Base-by-base conservation (phyloP, 2,329 filamentous ascomycete species). In the Aspergillus transmontanensis region DNA sequence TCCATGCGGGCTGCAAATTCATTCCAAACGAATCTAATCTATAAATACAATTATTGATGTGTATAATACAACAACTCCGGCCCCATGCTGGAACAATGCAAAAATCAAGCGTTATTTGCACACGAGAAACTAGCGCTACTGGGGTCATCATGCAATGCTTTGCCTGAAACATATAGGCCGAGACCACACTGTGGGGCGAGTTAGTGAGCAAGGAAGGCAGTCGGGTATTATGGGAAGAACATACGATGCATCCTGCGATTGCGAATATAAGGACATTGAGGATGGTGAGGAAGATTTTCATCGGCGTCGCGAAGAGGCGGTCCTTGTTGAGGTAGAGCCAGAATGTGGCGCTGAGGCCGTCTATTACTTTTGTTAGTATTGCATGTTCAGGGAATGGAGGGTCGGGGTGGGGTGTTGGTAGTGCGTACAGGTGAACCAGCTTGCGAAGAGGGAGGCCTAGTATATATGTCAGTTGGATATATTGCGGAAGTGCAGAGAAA, bases 391-490 rank as follows among this genome's bases (percentile, higher is more conserved):
- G 26, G 26, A 26, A 28, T 23, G 28, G 16, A 28, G 23, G 12
- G 4, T 10, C 1, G 7, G n/a, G 12, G 30, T 14, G 11, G 10
- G 23, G 19, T 39, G 21, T 28, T 12, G 51, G 39, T 11, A 6
- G 11, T 39, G 39, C 60, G n/a, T 53, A 66, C 66, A 83, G 58
- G 85, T 87, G 73, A 90, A 90, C 87, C 88, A 90, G 58, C 82
- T 86, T 28, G 84, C 85, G 64, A 90, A 89, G 2, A 89, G 73
- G 1, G 87, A 82, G 28, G 79, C 81, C 66, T 72, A 36, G 7
- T 26, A 43, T 16, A 4, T 1, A 14, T 14, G 76, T 30, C 71
- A 79, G 64, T 43, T 19, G n/a, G 16, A 34, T 16, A 19, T 36
- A 54, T 39, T 3, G 30, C 2, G 36, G 14, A 9, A 7, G 16